Conservation (phyloP, 192 early-diverging fungal species). For the Backusella circina region DNA sequence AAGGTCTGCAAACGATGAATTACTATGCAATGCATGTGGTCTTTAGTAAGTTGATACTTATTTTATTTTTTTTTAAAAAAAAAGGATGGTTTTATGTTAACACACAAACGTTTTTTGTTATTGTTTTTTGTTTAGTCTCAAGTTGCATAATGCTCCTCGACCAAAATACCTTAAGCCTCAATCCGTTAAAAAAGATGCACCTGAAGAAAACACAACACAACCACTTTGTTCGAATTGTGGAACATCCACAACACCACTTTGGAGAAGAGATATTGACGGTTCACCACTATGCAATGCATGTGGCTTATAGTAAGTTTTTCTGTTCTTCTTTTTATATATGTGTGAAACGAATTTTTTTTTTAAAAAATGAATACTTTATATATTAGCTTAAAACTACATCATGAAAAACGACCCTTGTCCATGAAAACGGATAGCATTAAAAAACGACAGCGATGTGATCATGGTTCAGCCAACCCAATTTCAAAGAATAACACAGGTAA, state of each 20-base stretch:
- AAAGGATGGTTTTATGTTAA: neutral
- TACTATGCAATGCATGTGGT: conserved; percentile 57
- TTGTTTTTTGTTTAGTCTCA: conserved; percentile 3
- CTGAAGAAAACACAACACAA: conserved; percentile 32
- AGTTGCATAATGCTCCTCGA: conserved; percentile 53
- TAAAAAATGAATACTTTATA: neutral
- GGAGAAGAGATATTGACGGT: conserved; percentile 74
- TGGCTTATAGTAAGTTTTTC: conserved; percentile 49
- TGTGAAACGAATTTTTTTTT: neutral
- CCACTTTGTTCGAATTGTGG: conserved; percentile 69
- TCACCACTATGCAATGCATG: conserved; percentile 56
- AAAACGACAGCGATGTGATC: conserved; percentile 25
- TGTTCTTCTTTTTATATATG: neutral
- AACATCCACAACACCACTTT: conserved; percentile 90
- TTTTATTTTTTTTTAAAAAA: neutral
- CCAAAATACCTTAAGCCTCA: conserved; percentile 79
- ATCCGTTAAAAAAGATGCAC: conserved; percentile 51
- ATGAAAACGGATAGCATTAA: conserved; percentile 31
- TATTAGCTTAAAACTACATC: conserved; percentile 27
- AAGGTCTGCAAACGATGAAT: conserved; percentile 53
- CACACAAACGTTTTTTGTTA: neutral
- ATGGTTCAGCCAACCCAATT: neutral
- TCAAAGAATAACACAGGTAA: neutral
- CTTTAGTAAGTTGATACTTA: conserved; percentile 42
- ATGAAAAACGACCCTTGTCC: conserved; percentile 27